Evolutionary conservation across 202 grass and related monocot species (phyloP), one percentile per base, ranked within the genome.

Genomic region (Panicum virgatum): DNA sequence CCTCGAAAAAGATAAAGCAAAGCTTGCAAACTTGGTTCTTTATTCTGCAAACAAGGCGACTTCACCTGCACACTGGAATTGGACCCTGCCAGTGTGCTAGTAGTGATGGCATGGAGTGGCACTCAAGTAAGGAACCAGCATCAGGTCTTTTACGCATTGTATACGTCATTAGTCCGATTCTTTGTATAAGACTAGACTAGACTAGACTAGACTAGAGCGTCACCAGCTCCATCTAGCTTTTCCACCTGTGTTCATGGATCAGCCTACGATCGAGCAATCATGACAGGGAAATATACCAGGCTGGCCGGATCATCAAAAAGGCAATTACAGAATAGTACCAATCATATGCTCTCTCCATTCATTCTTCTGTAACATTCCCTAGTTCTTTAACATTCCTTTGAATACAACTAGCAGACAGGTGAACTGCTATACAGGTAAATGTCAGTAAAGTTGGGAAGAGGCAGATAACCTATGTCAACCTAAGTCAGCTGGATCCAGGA

Each of bases 111-210:
- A 1, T 13, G 32, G 53, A 80, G 37, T 85, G 30, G 11, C 71
- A 77, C 62, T 77, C 82, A 89, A 71, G 87, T 1, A 80, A 76
- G 5, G 30, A 77, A 77, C 59, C 54, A 67, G 8, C 45, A 75
- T 51, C 13, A 52, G 18, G 12, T 48, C 52, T 36, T 25, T 27
- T 6, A 57, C n/a, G n/a, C n/a, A n/a, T n/a, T n/a, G n/a, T n/a
- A n/a, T n/a, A n/a, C n/a, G n/a, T n/a, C n/a, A n/a, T n/a, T n/a
- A n/a, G n/a, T n/a, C n/a, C n/a, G n/a, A n/a, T n/a, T n/a, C n/a
- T n/a, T n/a, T n/a, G n/a, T n/a, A n/a, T n/a, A n/a, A n/a, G n/a
- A n/a, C n/a, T n/a, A n/a, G n/a, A n/a, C n/a, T n/a, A 57, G 53
- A 12, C 19, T n/a, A 47, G 45, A 45, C 39, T 45, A 45, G 43